Base-by-base conservation (phyloP, 1,284 basidiomycete genomes). In the Papiliotrema laurentii region DNA sequence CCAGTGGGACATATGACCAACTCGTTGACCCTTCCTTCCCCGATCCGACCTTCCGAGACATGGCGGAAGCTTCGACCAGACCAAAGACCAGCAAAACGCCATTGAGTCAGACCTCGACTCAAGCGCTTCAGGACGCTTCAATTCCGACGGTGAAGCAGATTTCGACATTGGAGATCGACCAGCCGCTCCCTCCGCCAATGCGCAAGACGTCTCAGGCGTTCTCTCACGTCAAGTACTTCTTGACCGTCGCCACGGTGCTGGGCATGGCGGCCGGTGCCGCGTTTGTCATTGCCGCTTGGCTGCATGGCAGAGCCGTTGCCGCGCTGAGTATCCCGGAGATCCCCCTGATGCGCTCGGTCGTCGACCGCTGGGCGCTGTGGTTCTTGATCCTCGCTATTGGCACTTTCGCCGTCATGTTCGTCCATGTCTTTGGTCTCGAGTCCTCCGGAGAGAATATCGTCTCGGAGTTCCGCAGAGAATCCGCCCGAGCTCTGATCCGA, bases 1-100 rank as follows among this genome's bases (percentile, higher is more conserved):
- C 75, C 50, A 54, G 64, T 40, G 76, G 76, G 2, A 71, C 69
- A 4, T 76, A 76, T 48, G 65, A 73, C 28, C 58, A 73, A 48
- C 61, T 77, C 2, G 51, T 68, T 31, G 55, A 55, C 16, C 57
- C 56, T 5, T 13, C 43, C 11, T 58, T 54, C 38, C 54, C 57
- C 5, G 58, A 61, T 30, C 48, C 49, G 30, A 63, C 60, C 1
- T 65, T 65, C 52, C 54, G 60, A 11, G 50, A 47, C 28, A 55
- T 63, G 50, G 58, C 58, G 1, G 27, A 58, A 3, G 54, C 60
- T 19, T 53, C 51, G 21, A 51, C 49, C 13, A 43, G 44, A 11
- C 24, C n/a, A 5, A 43, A 40, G 35, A 22, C 37, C 36, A 26
- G 33, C 19, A 33, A 30, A 11, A 25, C 47, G 7, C 25, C 22